These are phyloP conservation scores for Trichophyton schoenleinii DNA, from an alignment of 2,329 filamentous ascomycete species.

Conservation along the genomic window DNA sequence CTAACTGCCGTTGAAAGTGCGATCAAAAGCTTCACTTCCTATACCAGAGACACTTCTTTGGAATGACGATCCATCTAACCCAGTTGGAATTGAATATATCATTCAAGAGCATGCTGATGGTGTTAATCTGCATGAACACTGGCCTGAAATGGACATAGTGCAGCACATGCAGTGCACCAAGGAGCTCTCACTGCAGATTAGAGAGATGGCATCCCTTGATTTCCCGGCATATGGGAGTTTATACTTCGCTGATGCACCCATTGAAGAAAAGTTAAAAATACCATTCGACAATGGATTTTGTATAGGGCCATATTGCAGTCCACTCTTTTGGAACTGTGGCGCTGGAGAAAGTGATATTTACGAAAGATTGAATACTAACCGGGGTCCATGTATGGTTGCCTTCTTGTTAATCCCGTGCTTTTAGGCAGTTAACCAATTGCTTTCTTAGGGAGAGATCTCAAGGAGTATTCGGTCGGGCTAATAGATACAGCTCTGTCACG, in stretches of 20 bases:
- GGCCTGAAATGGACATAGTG: constrained; percentile 19
- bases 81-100: constrained; percentile 25
- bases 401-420: too few species aligned
- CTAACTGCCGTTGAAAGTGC: constrained; percentile 8
- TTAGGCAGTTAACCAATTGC: neutral
- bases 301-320: constrained; percentile 23
- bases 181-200: constrained; percentile 19
- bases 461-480: constrained; percentile 11
- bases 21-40: constrained; percentile 13
- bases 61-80: constrained; percentile 14
- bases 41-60: constrained; percentile 10
- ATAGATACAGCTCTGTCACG: constrained; percentile 13
- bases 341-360: constrained; percentile 12
- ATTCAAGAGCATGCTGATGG: constrained; percentile 25
- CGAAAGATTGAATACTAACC: constrained; percentile 5
- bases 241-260: constrained; percentile 21
- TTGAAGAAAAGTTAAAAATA: constrained; percentile 15
- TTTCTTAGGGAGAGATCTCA: constrained; percentile 2
- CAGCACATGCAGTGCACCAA: constrained; percentile 26
- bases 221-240: constrained; percentile 32
- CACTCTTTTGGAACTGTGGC: constrained; percentile 15
- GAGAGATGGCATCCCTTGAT: constrained; percentile 21
- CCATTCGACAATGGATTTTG: constrained; percentile 22
- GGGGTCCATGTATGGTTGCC: constrained; percentile 12
- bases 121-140: constrained; percentile 6